phyloP scores from a whole-genome alignment of 805 yeast species.

The Cyberlindnera galapagoensis region DNA sequence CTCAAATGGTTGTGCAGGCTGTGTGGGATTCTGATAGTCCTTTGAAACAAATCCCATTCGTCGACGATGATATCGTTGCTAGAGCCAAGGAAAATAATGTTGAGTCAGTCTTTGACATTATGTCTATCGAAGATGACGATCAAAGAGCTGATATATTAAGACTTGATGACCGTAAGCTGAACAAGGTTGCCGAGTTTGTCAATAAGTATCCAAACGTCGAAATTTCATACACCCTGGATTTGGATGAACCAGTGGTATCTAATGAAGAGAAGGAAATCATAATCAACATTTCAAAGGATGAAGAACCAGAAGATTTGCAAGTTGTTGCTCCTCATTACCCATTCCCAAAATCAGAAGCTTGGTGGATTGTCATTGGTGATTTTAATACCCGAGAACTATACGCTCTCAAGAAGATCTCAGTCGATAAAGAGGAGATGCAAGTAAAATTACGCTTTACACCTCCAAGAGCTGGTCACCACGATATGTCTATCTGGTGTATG shows the following conservation, averaged over 20 bases:
- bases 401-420: conserved; percentile 61
- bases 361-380: conserved; percentile 92
- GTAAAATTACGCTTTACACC: conserved; percentile 50
- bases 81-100: conserved; percentile 52
- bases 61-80: conserved; percentile 42
- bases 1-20: conserved; percentile 85
- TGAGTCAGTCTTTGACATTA: conserved; percentile 72
- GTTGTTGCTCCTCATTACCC: conserved; percentile 62
- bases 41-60: conserved; percentile 74
- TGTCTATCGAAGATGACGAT: conserved; percentile 71
- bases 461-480: conserved; percentile 54
- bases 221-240: conserved; percentile 44
- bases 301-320: conserved; percentile 60
- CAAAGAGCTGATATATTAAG: conserved; percentile 56
- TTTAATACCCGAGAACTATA: conserved; percentile 50
- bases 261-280: conserved; percentile 42
- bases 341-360: conserved; percentile 49
- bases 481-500: conserved; percentile 72
- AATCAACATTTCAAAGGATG: conserved; percentile 61
- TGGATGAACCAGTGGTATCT: conserved; percentile 34
- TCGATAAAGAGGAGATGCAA: conserved; percentile 45
- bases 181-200: conserved; percentile 77
- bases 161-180: conserved; percentile 43
- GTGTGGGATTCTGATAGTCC: conserved; percentile 78
- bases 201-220: conserved; percentile 88